Conservation (phyloP, 2,329 filamentous ascomycete species). For the Sclerotinia nivalis region DNA sequence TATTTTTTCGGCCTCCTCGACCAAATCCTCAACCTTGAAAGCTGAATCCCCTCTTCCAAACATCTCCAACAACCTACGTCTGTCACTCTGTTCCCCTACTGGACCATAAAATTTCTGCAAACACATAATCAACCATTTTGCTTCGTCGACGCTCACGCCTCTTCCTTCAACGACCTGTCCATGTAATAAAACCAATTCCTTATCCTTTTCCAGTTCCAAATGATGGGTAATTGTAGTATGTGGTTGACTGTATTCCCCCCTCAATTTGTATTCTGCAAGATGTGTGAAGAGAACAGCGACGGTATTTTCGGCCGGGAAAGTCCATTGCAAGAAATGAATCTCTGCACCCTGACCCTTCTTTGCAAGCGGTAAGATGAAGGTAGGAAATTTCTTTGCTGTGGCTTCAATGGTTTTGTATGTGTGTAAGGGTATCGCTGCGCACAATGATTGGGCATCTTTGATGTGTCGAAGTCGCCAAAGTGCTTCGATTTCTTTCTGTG, state of each 20-base stretch:
- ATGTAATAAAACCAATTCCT: slow-evolving; percentile 82
- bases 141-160: slow-evolving; percentile 77
- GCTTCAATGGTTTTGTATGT: slow-evolving; percentile 74
- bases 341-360: slow-evolving; percentile 71
- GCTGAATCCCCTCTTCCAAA: slow-evolving; percentile 76
- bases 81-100: slow-evolving; percentile 53
- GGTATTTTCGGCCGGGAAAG: slow-evolving; percentile 72
- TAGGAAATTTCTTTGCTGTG: slow-evolving; percentile 73
- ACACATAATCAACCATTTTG: slow-evolving; percentile 88
- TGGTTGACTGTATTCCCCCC: slow-evolving; percentile 85
- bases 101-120: slow-evolving; percentile 90
- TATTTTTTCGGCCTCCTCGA: slow-evolving; percentile 88
- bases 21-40: slow-evolving; percentile 80
- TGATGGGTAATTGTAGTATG: slow-evolving; percentile 96
- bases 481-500: slow-evolving; percentile 77
- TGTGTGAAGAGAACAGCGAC: slow-evolving; percentile 89
- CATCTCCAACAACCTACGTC: slow-evolving; percentile 73
- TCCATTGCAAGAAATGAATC: slow-evolving; percentile 96
- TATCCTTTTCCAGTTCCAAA: slow-evolving; percentile 71
- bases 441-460: slow-evolving; percentile 70
- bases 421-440: slow-evolving; percentile 72
- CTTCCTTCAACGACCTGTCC: slow-evolving; percentile 74
- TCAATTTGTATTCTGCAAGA: slow-evolving; percentile 86
- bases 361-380: slow-evolving; percentile 88
- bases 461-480: slow-evolving; percentile 91